Evolutionary conservation across 352 stramenopile genomes (phyloP), one percentile per base, ranked within the genome.

Genomic region (Aphanomyces invadans): DNA sequence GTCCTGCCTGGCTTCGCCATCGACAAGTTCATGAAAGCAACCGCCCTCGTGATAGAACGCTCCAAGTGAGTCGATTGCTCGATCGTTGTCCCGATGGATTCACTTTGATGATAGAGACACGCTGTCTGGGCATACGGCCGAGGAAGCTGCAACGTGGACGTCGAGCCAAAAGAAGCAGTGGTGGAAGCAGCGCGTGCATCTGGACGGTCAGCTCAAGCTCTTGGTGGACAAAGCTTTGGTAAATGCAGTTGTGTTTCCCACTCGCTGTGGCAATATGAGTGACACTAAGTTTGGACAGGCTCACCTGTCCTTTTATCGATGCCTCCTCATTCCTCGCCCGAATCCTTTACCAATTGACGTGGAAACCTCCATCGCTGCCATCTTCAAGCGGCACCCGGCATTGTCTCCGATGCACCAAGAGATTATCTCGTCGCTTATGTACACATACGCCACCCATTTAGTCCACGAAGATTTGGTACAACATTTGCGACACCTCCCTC

Each of bases 91-190:
- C 36, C 7, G 15, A 10, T 21, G 19, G 10, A 65, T 4, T 19
- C 3, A 19, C 12, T 11, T 59, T 3, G 31, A 28, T 12, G 33
- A 21, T 63, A 94, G 83, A 44, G 61, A 76, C 21, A 79, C 79
- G 25, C 68, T 94, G 26, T 85, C 77, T 44, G 82, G 80, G 0
- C 74, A 92, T 45, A 80, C 76, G 3, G 75, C 66, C 12, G 70
- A 89, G 60, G 78, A 80, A 64, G 73, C 79, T 12, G 67, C 73
- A 4, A 72, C 74, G 33, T 92, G 79, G 83, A 74, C 65, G 21
- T 62, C 74, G 1, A 69, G 83, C 10, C 75, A 83, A 45, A 92
- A 92, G 65, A 88, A 84, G n/a, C 54, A 76, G 26, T 94, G 86
- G 86, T 94, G 86, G 86, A 74, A 69, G 62, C 84, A 68, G 36